Base-by-base conservation (phyloP, 441 rosid species). In the Euphorbia corollata region DNA sequence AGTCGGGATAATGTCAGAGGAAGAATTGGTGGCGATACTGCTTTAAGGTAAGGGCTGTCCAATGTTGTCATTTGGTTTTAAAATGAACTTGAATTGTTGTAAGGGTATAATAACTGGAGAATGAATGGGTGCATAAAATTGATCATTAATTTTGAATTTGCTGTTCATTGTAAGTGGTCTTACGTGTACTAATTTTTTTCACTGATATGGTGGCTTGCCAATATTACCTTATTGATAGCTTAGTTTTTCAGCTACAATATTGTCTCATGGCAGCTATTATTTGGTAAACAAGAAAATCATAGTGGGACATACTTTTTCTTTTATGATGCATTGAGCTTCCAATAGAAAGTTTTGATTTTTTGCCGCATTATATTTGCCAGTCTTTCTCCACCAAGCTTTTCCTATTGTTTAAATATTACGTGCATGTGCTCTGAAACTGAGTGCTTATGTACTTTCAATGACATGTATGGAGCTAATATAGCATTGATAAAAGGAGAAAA, bases 1-100 rank as follows among this genome's bases (percentile, higher is more conserved):
- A 95, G 99, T 78, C 79, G 82, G 76, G 88, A 90, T 72, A 95
- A 95, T 76, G 97, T 95, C 69, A 83, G 99, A 84, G 99, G 96
- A 71, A 86, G 97, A 83, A 92, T 89, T 72, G 99, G 99, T 18
- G 99, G 98, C 71, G 99, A 92, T 78, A 81, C 86, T 71, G 83
- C 84, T 45, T 64, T 90, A 72, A 95, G 98, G 98, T 93, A 77
- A 50, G 48, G 70, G 66, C 60, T 57, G 36, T 24, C 41, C 5
- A 15, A 15, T 27, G 15, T 15, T 63, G 15, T 8, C 7, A 48
- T 63, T 38, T 50, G 27, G 19, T 22, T 27, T 19, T 8, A 50
- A 16, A 16, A 27, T 32, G 16, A 50, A 51, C 36, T 30, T 7
- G 50, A 32, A 30, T 27, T 24, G 1, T 64, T 30, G 13, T 32